These are phyloP conservation scores for Cystobasidium tubakii DNA, from an alignment of 768 basidiomycete genomes.

Conservation along the genomic window DNA sequence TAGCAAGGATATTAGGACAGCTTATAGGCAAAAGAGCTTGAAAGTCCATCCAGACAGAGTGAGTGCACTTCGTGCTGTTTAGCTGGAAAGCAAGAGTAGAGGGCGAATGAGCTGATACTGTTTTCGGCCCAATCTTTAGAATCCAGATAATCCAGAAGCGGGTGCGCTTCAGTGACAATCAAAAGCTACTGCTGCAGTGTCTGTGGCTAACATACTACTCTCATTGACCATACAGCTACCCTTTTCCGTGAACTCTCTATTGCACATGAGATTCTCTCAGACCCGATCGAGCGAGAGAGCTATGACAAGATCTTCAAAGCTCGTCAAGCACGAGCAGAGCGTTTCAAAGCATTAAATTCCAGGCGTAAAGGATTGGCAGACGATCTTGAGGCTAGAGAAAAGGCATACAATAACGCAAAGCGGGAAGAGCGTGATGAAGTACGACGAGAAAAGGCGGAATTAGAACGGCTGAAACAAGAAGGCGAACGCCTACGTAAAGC, in stretches of 20 bases:
- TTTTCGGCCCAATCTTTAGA: slow-evolving; percentile 24
- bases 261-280: slow-evolving; percentile 42
- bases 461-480: slow-evolving; percentile 43
- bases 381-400: slow-evolving; percentile 42
- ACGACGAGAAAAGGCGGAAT: slow-evolving; percentile 35
- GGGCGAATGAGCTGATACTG: not conserved
- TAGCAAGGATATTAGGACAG: slow-evolving; percentile 40
- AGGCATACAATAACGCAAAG: slow-evolving; percentile 40
- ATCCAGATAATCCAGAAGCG: slow-evolving; percentile 42
- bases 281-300: slow-evolving; percentile 38
- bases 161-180: not conserved
- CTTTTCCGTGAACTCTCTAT: slow-evolving; percentile 43
- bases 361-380: slow-evolving; percentile 43
- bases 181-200: too few species aligned
- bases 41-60: slow-evolving; percentile 46
- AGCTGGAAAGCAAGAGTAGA: not conserved
- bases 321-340: slow-evolving; percentile 35
- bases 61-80: not conserved
- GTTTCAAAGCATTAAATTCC: slow-evolving; percentile 43
- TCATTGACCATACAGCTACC: slow-evolving; percentile 32
- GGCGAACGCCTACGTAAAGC: slow-evolving; percentile 40
- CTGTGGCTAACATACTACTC: not conserved
- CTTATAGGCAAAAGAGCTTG: slow-evolving; percentile 44
- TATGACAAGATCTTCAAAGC: slow-evolving; percentile 40
- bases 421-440: slow-evolving; percentile 33